Conservation (phyloP, 495 filamentous ascomycete genomes). For the Aspergillus panamensis region DNA sequence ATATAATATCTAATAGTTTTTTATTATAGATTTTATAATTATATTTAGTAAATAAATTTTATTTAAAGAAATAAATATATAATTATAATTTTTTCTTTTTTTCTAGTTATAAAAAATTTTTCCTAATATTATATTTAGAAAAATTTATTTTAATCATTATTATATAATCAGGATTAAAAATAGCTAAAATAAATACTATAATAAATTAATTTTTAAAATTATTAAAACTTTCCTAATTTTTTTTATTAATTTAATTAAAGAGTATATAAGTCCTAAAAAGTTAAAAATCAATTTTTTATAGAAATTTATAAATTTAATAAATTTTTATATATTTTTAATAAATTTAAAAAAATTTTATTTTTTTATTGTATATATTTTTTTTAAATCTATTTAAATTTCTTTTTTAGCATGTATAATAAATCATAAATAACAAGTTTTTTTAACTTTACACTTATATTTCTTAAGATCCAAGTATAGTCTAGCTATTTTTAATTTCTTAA, state of each 20-base stretch:
- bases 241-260: not conserved
- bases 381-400: not conserved
- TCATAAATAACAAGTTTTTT: no score
- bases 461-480: not conserved
- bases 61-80: not conserved
- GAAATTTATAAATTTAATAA: no score
- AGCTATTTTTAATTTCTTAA: not conserved
- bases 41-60: not conserved
- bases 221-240: not conserved
- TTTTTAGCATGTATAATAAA: not conserved
- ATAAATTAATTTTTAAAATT: no score
- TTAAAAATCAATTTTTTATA: no score
- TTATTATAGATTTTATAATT: no score
- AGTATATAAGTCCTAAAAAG: constrained; percentile 7
- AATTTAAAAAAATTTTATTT: no score
- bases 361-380: not conserved
- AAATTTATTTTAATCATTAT: no score
- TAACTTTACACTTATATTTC: no score
- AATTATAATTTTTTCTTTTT: not conserved
- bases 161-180: no score
- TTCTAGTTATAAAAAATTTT: not conserved
- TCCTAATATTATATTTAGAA: constrained; percentile 9
- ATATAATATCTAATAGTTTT: no score
- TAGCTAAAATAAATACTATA: no score
- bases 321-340: not conserved